Evolutionary conservation across 805 yeast genomes (phyloP).

Genomic region (Starmerella geochares): DNA sequence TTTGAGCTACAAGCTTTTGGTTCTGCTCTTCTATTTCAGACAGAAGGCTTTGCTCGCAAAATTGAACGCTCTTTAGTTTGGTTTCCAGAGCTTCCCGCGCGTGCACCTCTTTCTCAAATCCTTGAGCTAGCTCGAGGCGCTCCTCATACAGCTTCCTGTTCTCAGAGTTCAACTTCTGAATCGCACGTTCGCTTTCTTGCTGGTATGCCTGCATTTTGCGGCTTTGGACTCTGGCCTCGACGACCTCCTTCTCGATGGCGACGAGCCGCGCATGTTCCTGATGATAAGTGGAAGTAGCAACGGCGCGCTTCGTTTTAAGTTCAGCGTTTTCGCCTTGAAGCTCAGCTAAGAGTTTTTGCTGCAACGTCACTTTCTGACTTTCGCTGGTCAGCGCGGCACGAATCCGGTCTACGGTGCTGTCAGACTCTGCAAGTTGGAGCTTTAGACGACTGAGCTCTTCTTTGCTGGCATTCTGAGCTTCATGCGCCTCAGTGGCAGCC

Average conservation of each 20-base stretch:
- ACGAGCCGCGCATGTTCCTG: background rate
- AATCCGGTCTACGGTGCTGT: background rate
- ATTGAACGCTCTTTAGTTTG: background rate
- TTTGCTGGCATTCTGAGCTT: background rate
- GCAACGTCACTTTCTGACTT: background rate
- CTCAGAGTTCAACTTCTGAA: background rate
- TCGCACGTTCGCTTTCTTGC: background rate
- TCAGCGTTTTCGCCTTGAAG: background rate
- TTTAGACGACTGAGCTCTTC: background rate
- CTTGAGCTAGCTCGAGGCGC: slow-evolving; percentile 7
- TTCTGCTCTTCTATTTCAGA: background rate
- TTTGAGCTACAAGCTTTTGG: background rate
- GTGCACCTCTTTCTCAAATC: background rate
- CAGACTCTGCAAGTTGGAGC: background rate
- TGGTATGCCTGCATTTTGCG: background rate
- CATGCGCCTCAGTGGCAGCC: background rate
- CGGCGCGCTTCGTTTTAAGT: background rate
- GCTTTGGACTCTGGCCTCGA: background rate
- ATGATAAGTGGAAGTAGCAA: background rate
- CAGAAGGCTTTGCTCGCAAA: background rate
- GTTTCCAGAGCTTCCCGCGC: background rate
- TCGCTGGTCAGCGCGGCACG: background rate
- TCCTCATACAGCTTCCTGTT: background rate
- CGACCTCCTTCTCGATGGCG: background rate
- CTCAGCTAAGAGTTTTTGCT: background rate